Base-by-base conservation (phyloP, 1,284 basidiomycete genomes). In the Leccinum subrobustum region DNA sequence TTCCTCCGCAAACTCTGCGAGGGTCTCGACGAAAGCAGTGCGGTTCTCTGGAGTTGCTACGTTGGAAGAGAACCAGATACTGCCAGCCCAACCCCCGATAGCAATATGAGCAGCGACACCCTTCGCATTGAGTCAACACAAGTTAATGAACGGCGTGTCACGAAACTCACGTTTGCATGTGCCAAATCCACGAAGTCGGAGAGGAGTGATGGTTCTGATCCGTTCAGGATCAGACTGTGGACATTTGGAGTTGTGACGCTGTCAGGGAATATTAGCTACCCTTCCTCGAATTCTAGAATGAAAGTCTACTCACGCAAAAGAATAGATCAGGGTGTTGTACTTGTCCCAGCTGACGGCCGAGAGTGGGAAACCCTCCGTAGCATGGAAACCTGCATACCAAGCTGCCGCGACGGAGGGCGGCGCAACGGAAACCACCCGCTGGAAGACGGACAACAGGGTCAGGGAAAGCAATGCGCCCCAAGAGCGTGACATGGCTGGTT, bases 21-120 rank as follows among this genome's bases (percentile, higher is more conserved):
- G 80, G 66, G 35, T 78, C 76, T 53, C 83, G 39, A 88, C 85
- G 65, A 95, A 93, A 0, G 77, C 78, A 9, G 83, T 82, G 44
- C 89, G 82, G 68, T 84, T 86, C 6, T 54, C 52, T 9, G 35
- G 20, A 31, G 52, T 29, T 7, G 56, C 50, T 3, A 54, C 20
- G 11, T 54, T 5, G n/a, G 33, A 57, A 20, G 56, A 54, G n/a
- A 57, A 57, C 50, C 50, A 55, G n/a, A 20, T 9, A 18, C 53
- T 23, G 4, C 47, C 50, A 18, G 7, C 42, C 29, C 20, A 31
- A 12, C 50, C 52, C n/a, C 52, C 52, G 33, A 54, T 12, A 3
- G 48, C 29, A 3, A 54, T 14, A 11, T 57, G 56, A 5, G 51
- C 31, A 6, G 29, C 33, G 35, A 60, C 57, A 2, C 42, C 39